Base-by-base conservation (phyloP, 306 rosid species). In the Castanopsis chinensis region DNA sequence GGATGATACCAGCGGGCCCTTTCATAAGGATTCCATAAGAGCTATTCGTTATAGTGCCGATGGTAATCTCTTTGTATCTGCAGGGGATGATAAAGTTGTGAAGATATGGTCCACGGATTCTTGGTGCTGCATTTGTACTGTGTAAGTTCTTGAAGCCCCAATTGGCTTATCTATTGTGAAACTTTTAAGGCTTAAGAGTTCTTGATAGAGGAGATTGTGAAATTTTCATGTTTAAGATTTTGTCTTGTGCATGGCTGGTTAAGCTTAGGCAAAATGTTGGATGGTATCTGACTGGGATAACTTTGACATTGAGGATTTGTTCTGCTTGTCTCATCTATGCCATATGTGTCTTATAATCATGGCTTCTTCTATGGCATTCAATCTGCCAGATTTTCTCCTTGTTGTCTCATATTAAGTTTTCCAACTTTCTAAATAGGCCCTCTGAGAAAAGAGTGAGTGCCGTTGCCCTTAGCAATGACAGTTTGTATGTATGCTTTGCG, bases 381-480 rank as follows among this genome's bases (percentile, higher is more conserved):
- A 37, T 19, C 3, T 32, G 5, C 53, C 25, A 41, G 71, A 9
- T 53, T 54, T 57, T 67, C 27, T 52, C 45, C 7, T 17, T 67
- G 76, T 83, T 61, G 20, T 60, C 56, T 78, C 21, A 21, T 1
- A 27, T 58, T 32, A 30, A 54, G 9, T 41, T 72, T 70, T 63
- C 3, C 33, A 21, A 65, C n/a, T 80, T 23, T 17, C 77, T 19
- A 69, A 25, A 69, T 86, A 93, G 98, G 90, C 81, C 70, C 30
- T 91, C 99, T 5, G 99, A 95, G 82, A 95, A 95, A 87, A 90
- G 97, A 82, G 93, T 91, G n/a, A 90, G 85, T 32, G 97, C 99
- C 12, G 97, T 90, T 74, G 92, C 97, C 28, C 85, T 93, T 78
- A 91, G 89, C 77, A 72, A 81, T n/a, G 90, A 89, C 13, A 94